Evolutionary conservation across 169 alveolate species (phyloP).

Genomic region (Eimeria zaria): DNA sequence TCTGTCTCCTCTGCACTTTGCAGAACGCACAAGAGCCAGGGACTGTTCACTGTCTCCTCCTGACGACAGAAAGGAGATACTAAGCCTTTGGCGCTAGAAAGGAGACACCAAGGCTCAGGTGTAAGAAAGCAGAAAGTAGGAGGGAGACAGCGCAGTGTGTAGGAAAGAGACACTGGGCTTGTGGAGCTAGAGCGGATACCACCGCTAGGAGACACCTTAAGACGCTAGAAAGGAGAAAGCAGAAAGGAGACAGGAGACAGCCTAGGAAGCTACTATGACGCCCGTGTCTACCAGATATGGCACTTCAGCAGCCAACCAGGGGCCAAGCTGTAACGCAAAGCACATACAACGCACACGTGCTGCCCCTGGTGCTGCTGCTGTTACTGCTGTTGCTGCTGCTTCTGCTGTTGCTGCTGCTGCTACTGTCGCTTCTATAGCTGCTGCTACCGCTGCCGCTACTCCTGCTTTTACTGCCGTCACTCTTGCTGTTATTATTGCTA

Average conservation of each 20-base stretch:
- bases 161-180: background rate
- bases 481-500: background rate
- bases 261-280: slow-evolving; percentile 52
- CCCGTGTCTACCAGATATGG: slow-evolving; percentile 94
- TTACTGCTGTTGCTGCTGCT: background rate
- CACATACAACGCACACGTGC: slow-evolving; percentile 35
- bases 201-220: no score
- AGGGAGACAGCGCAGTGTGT: background rate
- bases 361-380: slow-evolving; percentile 13
- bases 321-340: slow-evolving; percentile 94
- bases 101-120: background rate
- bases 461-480: background rate
- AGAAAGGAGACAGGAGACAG: background rate
- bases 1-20: background rate
- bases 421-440: background rate
- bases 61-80: background rate
- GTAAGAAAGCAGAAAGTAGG: background rate
- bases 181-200: background rate
- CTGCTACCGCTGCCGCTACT: background rate
- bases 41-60: background rate
- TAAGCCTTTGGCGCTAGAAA: background rate
- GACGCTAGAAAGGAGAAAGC: no score
- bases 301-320: slow-evolving; percentile 99
- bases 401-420: background rate
- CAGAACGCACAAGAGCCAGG: background rate